These are phyloP conservation scores for Graphilbum fragrans DNA, from an alignment of 2,329 filamentous ascomycete genomes.

Conservation along the genomic window DNA sequence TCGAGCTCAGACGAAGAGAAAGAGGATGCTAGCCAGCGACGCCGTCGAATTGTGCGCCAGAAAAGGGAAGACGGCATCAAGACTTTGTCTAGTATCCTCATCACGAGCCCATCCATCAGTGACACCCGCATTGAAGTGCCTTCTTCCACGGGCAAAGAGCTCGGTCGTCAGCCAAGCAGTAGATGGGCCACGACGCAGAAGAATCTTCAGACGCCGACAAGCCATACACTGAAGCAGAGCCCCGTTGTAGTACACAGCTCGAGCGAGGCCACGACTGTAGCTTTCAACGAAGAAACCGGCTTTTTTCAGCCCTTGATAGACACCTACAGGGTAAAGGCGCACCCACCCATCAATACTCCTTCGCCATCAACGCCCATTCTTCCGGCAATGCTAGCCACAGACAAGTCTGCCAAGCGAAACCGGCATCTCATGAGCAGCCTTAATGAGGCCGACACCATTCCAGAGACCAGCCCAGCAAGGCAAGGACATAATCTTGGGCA, in stretches of 20 bases:
- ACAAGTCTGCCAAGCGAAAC: not conserved
- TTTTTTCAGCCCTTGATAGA: conserved; percentile 8
- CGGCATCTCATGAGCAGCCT: conserved; percentile 4
- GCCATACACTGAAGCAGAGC: no score
- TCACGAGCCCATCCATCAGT: conserved; percentile 18
- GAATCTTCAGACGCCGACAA: no score
- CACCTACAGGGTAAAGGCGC: not conserved
- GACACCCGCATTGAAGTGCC: conserved; percentile 16
- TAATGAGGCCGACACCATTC: conserved; percentile 10
- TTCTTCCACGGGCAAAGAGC: conserved; percentile 17
- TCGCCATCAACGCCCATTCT: conserved; percentile 3
- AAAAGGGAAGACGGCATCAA: conserved; percentile 27
- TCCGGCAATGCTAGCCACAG: not conserved
- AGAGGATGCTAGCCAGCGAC: conserved; percentile 21
- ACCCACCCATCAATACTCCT: conserved; percentile 4
- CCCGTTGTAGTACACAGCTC: no score
- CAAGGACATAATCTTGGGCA: not conserved
- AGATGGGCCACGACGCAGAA: no score
- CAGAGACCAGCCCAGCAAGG: conserved; percentile 11
- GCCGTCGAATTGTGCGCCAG: conserved; percentile 22
- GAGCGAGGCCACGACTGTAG: not conserved
- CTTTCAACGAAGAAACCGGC: conserved; percentile 1
- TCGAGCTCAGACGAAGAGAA: conserved; percentile 15
- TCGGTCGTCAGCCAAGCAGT: no score
- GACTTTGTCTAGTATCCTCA: conserved; percentile 27